Conservation (phyloP, 2,329 filamentous ascomycete genomes). For the Hypoxylon sp. region DNA sequence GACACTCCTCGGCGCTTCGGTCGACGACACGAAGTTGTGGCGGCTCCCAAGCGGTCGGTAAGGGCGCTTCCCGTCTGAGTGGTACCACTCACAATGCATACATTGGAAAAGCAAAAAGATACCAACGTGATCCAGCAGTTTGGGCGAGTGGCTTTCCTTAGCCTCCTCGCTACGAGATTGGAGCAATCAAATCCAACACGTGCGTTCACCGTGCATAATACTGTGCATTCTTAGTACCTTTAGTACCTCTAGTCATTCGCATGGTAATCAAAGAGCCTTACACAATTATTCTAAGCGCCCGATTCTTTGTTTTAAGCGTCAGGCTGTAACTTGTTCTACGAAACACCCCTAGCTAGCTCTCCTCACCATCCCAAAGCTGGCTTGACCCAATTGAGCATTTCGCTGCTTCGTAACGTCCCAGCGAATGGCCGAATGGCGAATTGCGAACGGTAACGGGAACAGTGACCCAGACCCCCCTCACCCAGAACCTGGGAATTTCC, state of each 20-base stretch:
- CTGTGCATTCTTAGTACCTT: slow-evolving; percentile 3
- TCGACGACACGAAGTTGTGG: slow-evolving; percentile 8
- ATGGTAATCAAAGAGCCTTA: neutral
- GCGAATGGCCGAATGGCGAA: neutral
- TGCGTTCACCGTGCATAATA: slow-evolving; percentile 20
- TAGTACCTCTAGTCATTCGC: too few relatives aligned
- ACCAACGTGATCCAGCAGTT: slow-evolving; percentile 35
- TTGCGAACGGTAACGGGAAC: neutral
- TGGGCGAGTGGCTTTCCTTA: slow-evolving; percentile 37
- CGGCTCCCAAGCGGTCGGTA: slow-evolving; percentile 21
- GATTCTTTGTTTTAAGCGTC: slow-evolving; percentile 7
- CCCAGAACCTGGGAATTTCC: slow-evolving; percentile 12
- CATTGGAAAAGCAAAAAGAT: slow-evolving; percentile 25
- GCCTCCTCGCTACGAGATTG: slow-evolving; percentile 4
- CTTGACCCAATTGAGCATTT: slow-evolving; percentile 5
- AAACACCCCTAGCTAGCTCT: slow-evolving; percentile 18
- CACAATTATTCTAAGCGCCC: slow-evolving; percentile 29
- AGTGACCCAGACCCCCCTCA: neutral
- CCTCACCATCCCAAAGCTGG: neutral
- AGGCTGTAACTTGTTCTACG: slow-evolving; percentile 17
- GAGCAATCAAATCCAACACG: slow-evolving; percentile 28
- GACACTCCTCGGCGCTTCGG: slow-evolving; percentile 31
- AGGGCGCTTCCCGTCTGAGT: slow-evolving; percentile 9
- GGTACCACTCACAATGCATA: slow-evolving; percentile 8
- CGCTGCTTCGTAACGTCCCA: neutral